phyloP scores from a whole-genome alignment of 805 yeast genomes.

The Metschnikowia kofuensis region DNA sequence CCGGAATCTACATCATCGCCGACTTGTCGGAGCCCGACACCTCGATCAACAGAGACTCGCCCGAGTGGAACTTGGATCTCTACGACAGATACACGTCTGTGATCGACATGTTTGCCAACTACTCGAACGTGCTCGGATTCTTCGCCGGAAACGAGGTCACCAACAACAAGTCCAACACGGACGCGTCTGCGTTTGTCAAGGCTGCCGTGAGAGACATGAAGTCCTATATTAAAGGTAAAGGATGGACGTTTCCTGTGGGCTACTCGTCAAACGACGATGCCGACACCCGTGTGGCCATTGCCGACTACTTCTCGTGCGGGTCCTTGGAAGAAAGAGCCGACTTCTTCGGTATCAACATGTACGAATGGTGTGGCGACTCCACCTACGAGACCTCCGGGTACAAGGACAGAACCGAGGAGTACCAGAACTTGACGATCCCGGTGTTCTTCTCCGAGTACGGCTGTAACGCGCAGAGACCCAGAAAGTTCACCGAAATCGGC shows the following conservation, averaged over 20 bases:
- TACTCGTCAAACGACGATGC: conserved; percentile 90
- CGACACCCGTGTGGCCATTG: conserved; percentile 72
- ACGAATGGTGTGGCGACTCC: conserved; percentile 81
- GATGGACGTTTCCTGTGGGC: conserved; percentile 78
- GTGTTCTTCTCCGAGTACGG: conserved; percentile 88
- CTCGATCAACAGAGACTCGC: conserved; percentile 74
- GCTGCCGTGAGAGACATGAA: conserved; percentile 93
- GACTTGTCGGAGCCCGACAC: conserved; percentile 63
- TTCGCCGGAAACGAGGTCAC: conserved; percentile 98
- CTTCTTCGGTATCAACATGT: conserved; percentile 83
- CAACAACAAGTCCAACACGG: conserved; percentile 77
- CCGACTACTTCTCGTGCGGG: conserved; percentile 87
- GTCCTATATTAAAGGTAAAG: conserved; percentile 59
- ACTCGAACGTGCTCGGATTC: conserved; percentile 84
- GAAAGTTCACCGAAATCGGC: conserved; percentile 72
- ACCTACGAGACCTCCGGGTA: conserved; percentile 64
- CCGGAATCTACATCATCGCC: conserved; percentile 44
- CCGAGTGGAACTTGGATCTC: conserved; percentile 72
- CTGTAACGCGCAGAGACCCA: conserved; percentile 71
- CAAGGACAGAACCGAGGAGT: conserved; percentile 66
- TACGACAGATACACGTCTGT: conserved; percentile 78
- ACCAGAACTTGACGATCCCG: conserved; percentile 71
- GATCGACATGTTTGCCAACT: conserved; percentile 73
- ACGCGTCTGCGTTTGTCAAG: conserved; percentile 91
- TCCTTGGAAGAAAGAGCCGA: conserved; percentile 60